These are phyloP conservation scores for Vanderwaltozyma verrucispora DNA, from an alignment of 805 yeast species.

Conservation along the genomic window DNA sequence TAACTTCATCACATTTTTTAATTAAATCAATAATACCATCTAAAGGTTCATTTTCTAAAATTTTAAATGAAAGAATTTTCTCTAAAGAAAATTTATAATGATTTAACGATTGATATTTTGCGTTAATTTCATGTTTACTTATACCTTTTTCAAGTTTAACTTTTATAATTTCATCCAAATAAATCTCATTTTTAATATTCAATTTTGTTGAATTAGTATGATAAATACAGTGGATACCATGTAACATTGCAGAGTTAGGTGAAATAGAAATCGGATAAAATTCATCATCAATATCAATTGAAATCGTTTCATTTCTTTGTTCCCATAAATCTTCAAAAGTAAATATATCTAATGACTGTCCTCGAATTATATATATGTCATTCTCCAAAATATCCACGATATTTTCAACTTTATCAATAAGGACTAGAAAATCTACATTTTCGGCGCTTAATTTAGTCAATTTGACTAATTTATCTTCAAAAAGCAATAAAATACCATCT, in stretches of 20 bases:
- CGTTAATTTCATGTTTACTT: slow-evolving; percentile 13
- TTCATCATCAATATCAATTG: slow-evolving; percentile 18
- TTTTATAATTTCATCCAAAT: slow-evolving; percentile 22
- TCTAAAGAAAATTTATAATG: slow-evolving; percentile 28
- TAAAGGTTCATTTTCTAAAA: slow-evolving; percentile 17
- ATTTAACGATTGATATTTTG: slow-evolving; percentile 14
- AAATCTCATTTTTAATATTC: slow-evolving; percentile 18
- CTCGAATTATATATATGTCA: slow-evolving; percentile 15
- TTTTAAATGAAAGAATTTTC: slow-evolving; percentile 22
- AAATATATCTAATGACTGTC: slow-evolving; percentile 9
- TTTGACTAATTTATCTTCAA: slow-evolving; percentile 13
- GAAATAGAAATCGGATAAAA: slow-evolving; percentile 21
- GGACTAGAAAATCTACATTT: slow-evolving; percentile 4
- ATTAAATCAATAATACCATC: slow-evolving; percentile 17
- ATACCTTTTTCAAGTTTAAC: slow-evolving; percentile 9
- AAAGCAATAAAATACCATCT: slow-evolving; percentile 19
- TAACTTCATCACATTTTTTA: slow-evolving; percentile 6
- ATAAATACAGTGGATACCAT: slow-evolving; percentile 18
- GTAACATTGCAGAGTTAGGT: slow-evolving; percentile 22
- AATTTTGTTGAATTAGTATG: slow-evolving; percentile 1
- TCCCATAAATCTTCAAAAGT: slow-evolving; percentile 20
- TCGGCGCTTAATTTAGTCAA: slow-evolving; percentile 6
- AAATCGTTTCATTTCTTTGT: slow-evolving; percentile 6
- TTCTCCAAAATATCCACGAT: slow-evolving; percentile 20
- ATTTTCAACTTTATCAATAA: slow-evolving; percentile 19